A percentile compares a stretch with the other conserved stretches of the same genome.
phyloP scores from a whole-genome alignment of 768 basidiomycete species.

The Collybia mongolica region DNA sequence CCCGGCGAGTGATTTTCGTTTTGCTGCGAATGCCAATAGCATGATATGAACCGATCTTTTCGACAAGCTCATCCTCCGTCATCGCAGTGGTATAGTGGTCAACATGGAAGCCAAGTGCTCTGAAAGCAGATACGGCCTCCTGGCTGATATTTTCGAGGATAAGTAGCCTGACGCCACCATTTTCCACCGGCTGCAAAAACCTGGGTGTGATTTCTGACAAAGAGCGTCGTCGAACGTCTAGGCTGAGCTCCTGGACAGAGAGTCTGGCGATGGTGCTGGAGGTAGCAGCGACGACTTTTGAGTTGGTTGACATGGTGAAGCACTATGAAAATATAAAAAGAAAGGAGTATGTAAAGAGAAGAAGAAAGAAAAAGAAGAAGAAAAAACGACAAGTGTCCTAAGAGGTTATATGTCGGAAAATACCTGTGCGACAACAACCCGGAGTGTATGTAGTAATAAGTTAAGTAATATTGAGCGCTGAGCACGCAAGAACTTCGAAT shows the following conservation, averaged over 20 bases:
- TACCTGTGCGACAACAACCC: slow-evolving; percentile 6
- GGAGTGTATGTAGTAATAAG: neutral
- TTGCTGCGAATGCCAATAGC: slow-evolving; percentile 97
- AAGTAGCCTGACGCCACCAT: slow-evolving; percentile 77
- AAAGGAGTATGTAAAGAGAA: slow-evolving; percentile 4
- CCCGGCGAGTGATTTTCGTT: slow-evolving; percentile 90
- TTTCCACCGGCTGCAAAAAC: slow-evolving; percentile 80
- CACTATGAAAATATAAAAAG: no score
- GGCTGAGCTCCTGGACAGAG: slow-evolving; percentile 43
- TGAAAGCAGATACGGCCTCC: slow-evolving; percentile 82
- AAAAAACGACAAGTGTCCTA: no score
- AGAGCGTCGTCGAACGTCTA: slow-evolving; percentile 26
- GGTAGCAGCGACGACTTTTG: slow-evolving; percentile 54
- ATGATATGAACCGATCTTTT: slow-evolving; percentile 81
- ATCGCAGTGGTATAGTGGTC: slow-evolving; percentile 85
- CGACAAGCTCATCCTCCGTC: slow-evolving; percentile 90
- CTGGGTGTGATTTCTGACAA: slow-evolving; percentile 43
- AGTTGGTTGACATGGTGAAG: slow-evolving; percentile 36
- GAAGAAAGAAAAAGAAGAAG: slow-evolving; percentile 1
- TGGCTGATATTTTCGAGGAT: slow-evolving; percentile 94
- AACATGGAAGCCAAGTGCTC: slow-evolving; percentile 84
- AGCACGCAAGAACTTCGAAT: slow-evolving; percentile 14
- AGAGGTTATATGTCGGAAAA: no score
- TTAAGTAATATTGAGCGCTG: neutral
- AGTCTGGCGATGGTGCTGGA: slow-evolving; percentile 33